Conservation (phyloP, 768 basidiomycete species). For the Amanita muscaria region DNA sequence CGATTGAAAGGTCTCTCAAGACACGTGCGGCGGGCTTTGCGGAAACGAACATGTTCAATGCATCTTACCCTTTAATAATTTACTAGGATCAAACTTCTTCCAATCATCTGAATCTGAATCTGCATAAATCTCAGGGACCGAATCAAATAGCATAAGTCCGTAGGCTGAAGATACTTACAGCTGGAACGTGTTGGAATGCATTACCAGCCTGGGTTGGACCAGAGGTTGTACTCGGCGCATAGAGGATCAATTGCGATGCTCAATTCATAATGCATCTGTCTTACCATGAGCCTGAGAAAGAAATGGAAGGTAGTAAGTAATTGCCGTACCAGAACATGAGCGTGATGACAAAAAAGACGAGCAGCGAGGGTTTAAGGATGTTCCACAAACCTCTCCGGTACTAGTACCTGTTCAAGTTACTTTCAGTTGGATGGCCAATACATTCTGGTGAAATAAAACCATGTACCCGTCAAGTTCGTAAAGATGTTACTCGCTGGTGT, state of each 20-base stretch:
- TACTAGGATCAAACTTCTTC: constrained; percentile 35
- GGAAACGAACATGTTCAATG: constrained; percentile 79
- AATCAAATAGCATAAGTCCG: constrained; percentile 71
- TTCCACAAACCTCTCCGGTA: constrained; percentile 59
- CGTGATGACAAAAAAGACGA: constrained; percentile 74
- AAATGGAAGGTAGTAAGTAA: constrained; percentile 53
- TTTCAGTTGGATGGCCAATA: too few relatives aligned
- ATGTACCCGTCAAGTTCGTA: too few relatives aligned
- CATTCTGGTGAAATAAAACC: too few relatives aligned
- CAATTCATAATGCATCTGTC: constrained; percentile 12
- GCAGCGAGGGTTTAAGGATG: constrained; percentile 65
- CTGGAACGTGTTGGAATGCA: constrained; percentile 78
- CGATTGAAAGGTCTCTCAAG: constrained; percentile 64
- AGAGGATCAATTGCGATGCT: constrained; percentile 2
- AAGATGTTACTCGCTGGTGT: too few relatives aligned
- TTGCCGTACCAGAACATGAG: constrained; percentile 79
- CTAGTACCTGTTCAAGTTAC: constrained; percentile 55
- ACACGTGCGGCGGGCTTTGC: constrained; percentile 85
- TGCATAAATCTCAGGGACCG: constrained; percentile 70
- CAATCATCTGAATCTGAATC: constrained; percentile 64
- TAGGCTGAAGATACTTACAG: constrained; percentile 67
- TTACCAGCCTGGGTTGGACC: constrained; percentile 84
- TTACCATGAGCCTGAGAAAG: constrained; percentile 78
- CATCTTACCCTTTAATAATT: constrained; percentile 56
- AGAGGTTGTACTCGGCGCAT: constrained; percentile 50